Evolutionary conservation across 148 eudicot species (phyloP).

Genomic region (Rhododendron kiyosumense): DNA sequence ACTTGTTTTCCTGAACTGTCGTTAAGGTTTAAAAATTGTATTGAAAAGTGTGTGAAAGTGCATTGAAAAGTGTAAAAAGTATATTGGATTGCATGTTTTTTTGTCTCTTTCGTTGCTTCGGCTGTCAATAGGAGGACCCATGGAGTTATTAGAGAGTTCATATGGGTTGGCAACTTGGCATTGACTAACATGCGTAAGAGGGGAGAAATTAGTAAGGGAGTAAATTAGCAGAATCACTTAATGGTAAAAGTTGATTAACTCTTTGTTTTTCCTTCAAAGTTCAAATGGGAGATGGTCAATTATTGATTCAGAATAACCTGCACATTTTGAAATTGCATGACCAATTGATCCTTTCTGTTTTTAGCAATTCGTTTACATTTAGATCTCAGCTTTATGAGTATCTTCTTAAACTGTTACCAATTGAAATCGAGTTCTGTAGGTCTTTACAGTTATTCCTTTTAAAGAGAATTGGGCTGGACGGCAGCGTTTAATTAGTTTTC

Average conservation of each 20-base stretch:
- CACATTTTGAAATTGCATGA: background rate
- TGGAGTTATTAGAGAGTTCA: background rate
- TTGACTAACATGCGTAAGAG: background rate
- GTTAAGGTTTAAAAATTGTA: too few relatives aligned
- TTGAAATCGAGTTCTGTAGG: background rate
- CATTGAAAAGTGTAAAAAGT: too few relatives aligned
- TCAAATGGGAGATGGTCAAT: background rate
- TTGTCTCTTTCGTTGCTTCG: too few relatives aligned
- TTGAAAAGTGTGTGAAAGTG: too few relatives aligned
- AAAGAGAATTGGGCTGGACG: background rate
- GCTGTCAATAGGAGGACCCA: too few relatives aligned
- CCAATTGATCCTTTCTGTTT: background rate
- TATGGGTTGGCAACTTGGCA: background rate
- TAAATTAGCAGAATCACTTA: background rate
- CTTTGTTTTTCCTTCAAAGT: background rate
- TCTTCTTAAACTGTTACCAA: background rate
- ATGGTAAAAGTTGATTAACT: background rate
- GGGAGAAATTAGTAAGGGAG: background rate
- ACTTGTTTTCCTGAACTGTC: too few relatives aligned
- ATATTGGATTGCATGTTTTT: too few relatives aligned
- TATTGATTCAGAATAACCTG: background rate
- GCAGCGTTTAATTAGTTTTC: background rate
- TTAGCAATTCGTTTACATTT: too few relatives aligned
- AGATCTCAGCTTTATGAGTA: background rate
- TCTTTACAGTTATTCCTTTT: background rate